Evolutionary conservation across 495 filamentous ascomycete species (phyloP).

Genomic region (Hypoxylon subgilvum): DNA sequence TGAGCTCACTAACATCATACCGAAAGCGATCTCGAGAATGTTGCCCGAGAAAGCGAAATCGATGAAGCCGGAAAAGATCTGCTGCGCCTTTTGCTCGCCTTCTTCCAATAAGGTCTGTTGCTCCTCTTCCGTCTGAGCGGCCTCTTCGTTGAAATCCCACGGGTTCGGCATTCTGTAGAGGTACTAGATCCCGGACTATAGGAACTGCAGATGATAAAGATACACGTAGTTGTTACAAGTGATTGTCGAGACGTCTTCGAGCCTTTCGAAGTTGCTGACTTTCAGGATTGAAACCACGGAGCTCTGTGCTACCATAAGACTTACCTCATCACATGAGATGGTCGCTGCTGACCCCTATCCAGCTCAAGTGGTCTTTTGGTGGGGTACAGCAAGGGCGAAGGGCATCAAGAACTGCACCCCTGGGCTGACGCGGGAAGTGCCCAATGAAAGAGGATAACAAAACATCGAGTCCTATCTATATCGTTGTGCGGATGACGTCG

Average conservation of each 20-base stretch:
- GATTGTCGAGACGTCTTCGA: no score
- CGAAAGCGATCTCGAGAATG: constrained; percentile 76
- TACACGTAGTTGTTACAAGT: no score
- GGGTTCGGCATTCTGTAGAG: constrained; percentile 38
- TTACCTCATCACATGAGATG: background rate
- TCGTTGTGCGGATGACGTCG: no score
- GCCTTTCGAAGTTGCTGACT: no score
- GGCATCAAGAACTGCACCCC: background rate
- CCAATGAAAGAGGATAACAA: background rate
- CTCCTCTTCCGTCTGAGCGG: constrained; percentile 37
- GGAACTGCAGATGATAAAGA: background rate
- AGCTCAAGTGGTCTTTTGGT: background rate
- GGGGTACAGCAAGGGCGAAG: background rate
- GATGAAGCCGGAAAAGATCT: constrained; percentile 66
- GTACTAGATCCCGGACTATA: background rate
- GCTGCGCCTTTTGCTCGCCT: constrained; percentile 44
- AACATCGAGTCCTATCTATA: background rate
- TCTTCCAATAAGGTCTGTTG: constrained; percentile 42
- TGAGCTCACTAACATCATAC: constrained; percentile 64
- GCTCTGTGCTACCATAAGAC: no score
- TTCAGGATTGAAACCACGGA: no score
- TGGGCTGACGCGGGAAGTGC: background rate
- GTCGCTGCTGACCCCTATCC: background rate
- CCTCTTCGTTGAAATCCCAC: constrained; percentile 37
- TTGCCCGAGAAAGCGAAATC: constrained; percentile 77